Percentiles rank a stretch among this genome's conserved stretches.
These are phyloP conservation scores for Meira miltonrushii DNA, from an alignment of 1,284 basidiomycete species.

Conservation along the genomic window DNA sequence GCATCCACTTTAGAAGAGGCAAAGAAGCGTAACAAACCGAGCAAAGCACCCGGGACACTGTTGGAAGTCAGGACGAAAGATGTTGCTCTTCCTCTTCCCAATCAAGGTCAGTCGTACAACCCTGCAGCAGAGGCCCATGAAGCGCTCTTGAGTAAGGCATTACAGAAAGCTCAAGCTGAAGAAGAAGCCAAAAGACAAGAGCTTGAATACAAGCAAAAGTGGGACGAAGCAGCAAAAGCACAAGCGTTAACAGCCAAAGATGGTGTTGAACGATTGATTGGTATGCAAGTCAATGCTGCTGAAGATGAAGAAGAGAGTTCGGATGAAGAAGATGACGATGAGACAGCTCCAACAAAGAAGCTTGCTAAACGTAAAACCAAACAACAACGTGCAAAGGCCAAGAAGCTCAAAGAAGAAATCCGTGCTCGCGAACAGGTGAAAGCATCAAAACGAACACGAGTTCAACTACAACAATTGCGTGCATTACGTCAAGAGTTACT, in stretches of 20 bases:
- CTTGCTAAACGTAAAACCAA: conserved; percentile 14
- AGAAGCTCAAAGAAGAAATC: conserved; percentile 5
- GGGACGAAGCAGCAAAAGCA: conserved; percentile 9
- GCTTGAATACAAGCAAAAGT: conserved; percentile 9
- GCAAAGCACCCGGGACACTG: neutral
- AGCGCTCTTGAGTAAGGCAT: conserved; percentile 7
- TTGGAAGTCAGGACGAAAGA: neutral
- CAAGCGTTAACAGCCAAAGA: neutral
- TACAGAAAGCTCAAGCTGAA: conserved; percentile 3
- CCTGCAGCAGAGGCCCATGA: conserved; percentile 13
- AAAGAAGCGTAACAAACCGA: conserved; percentile 1
- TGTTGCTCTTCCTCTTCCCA: conserved; percentile 8
- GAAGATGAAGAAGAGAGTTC: conserved; percentile 9
- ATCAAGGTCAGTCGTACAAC: conserved; percentile 17
- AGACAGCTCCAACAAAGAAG: conserved; percentile 4
- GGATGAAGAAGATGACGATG: conserved; percentile 9
- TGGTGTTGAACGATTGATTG: neutral
- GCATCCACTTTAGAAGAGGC: neutral
- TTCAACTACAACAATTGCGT: neutral
- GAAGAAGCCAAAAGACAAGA: conserved; percentile 6
- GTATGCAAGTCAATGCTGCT: conserved; percentile 10
- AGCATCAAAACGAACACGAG: neutral
- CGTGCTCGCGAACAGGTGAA: neutral
- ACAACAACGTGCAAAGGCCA: conserved; percentile 4
- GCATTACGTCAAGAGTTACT: conserved; percentile 1